Conservation (phyloP, 129 eudicot species). For the Arctium minus region DNA sequence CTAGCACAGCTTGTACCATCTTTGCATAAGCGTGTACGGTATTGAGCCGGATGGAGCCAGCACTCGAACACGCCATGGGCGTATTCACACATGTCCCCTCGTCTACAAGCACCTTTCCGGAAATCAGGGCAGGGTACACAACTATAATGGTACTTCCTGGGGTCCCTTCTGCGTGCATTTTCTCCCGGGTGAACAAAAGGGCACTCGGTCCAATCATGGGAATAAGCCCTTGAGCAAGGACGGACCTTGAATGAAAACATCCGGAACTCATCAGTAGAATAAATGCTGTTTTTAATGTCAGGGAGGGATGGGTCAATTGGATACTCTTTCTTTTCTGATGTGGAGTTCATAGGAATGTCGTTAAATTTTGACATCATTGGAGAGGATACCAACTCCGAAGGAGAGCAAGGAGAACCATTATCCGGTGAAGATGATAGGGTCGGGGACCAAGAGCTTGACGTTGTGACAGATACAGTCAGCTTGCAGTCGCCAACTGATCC, state of each 20-base stretch:
- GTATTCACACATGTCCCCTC: conserved; percentile 94
- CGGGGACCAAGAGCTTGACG: conserved; percentile 56
- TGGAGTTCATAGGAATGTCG: conserved; percentile 34
- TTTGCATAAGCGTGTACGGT: conserved; percentile 77
- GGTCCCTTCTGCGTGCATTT: conserved; percentile 86
- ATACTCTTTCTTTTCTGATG: conserved; percentile 72
- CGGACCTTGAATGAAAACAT: conserved; percentile 90
- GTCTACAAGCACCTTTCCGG: conserved; percentile 79
- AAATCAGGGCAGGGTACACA: conserved; percentile 93
- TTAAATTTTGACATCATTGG: conserved; percentile 46
- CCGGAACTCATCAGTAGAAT: conserved; percentile 86
- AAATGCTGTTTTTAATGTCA: conserved; percentile 76
- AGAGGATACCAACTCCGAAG: conserved; percentile 52
- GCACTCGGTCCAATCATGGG: conserved; percentile 96
- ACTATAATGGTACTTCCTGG: conserved; percentile 83
- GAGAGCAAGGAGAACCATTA: conserved; percentile 61
- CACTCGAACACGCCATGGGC: conserved; percentile 97
- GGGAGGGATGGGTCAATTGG: conserved; percentile 86
- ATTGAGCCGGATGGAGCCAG: conserved; percentile 96
- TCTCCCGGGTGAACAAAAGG: conserved; percentile 96
- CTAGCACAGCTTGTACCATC: conserved; percentile 76
- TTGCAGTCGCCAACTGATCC: conserved; percentile 44
- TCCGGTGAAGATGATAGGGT: conserved; percentile 63
- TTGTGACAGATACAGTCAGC: conserved; percentile 41
- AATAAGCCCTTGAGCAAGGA: conserved; percentile 90